These are phyloP conservation scores for Pueraria montana DNA, from an alignment of 306 rosid species.

Conservation along the genomic window DNA sequence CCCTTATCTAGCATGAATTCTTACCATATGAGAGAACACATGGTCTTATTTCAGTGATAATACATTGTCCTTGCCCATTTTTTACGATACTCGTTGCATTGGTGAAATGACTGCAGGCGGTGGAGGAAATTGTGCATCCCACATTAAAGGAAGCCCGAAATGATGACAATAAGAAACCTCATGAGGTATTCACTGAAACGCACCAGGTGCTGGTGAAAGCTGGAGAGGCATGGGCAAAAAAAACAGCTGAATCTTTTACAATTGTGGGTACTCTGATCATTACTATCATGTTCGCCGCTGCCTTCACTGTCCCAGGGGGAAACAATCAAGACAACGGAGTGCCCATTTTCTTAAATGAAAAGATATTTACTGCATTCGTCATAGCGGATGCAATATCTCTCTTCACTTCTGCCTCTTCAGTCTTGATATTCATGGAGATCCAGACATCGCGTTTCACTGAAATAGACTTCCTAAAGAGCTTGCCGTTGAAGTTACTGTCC, in stretches of 20 bases:
- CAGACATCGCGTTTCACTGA: no score
- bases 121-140: slow-evolving; percentile 25
- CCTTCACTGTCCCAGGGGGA: no score
- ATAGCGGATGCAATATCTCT: no score
- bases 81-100: no score
- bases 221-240: slow-evolving; percentile 47
- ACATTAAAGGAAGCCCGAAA: slow-evolving; percentile 4
- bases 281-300: slow-evolving; percentile 41
- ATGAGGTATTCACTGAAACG: slow-evolving; percentile 2
- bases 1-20: no score
- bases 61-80: no score
- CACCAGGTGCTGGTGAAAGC: slow-evolving; percentile 30
- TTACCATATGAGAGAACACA: no score
- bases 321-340: neutral
- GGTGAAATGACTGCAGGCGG: slow-evolving; percentile 30
- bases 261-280: slow-evolving; percentile 28
- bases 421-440: no score
- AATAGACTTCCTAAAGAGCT: no score
- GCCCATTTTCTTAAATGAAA: neutral
- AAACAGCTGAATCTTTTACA: slow-evolving; percentile 14
- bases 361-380: neutral
- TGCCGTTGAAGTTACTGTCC: no score
- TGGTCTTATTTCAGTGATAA: no score
- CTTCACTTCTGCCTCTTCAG: no score
- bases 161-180: slow-evolving; percentile 10